phyloP scores from a whole-genome alignment of 2,329 filamentous ascomycete genomes.

The Beauveria sp. region DNA sequence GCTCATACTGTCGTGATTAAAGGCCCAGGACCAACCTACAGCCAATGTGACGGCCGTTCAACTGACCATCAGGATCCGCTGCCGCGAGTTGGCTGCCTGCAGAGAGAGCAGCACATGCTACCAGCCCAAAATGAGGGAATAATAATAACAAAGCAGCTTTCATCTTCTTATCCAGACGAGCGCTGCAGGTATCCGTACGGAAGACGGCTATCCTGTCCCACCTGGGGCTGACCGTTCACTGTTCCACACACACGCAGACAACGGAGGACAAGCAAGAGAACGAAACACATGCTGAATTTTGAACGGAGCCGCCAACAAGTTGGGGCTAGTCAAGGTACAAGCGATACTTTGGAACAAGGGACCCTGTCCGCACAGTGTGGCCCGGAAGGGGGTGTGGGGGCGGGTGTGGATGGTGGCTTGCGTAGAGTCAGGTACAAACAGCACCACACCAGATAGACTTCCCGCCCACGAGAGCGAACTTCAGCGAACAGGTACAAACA shows the following conservation, averaged over 20 bases:
- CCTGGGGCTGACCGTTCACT: background rate
- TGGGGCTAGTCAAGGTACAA: slow-evolving; percentile 7
- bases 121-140: background rate
- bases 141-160: background rate
- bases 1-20: background rate
- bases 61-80: background rate
- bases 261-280: background rate
- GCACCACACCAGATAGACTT: slow-evolving; percentile 8
- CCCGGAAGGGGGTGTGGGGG: slow-evolving; percentile 3
- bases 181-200: background rate
- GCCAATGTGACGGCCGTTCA: background rate
- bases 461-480: background rate
- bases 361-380: slow-evolving; percentile 8
- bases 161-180: background rate
- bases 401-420: slow-evolving; percentile 1
- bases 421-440: slow-evolving; percentile 7
- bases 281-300: background rate
- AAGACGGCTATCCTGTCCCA: background rate
- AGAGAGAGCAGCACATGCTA: background rate
- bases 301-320: background rate
- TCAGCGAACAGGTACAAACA: background rate
- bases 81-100: background rate
- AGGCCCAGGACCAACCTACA: background rate
- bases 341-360: background rate
- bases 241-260: slow-evolving; percentile 1